A percentile compares a stretch with the other conserved stretches of the same genome.
Conservation (phyloP, 2,329 filamentous ascomycete genomes). For the Curvularia sp. region DNA sequence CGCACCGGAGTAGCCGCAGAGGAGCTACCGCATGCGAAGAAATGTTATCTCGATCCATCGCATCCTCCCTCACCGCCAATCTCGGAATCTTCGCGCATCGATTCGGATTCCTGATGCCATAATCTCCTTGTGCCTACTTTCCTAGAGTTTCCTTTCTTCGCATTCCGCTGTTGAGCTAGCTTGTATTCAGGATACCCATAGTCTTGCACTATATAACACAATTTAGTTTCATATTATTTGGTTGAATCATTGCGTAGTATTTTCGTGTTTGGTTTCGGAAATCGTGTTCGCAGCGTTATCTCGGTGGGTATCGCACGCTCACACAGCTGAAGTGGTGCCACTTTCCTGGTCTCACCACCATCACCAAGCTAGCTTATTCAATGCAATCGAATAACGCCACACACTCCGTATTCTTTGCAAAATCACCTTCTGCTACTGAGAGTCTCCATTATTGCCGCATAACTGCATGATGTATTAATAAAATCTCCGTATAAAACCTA, state of each 20-base stretch:
- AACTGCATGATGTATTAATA: not conserved
- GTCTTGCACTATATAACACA: not conserved
- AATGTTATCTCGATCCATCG: conserved; percentile 23
- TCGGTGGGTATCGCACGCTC: not conserved
- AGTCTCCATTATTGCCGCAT: not conserved
- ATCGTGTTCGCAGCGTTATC: not conserved
- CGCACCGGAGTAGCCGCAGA: conserved; percentile 27
- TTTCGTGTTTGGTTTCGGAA: not conserved
- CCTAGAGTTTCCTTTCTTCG: not conserved
- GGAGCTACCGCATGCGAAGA: conserved; percentile 27
- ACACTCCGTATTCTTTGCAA: not conserved
- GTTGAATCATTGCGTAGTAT: not conserved
- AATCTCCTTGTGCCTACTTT: not conserved
- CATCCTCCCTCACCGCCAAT: conserved; percentile 39
- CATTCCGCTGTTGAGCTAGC: not conserved
- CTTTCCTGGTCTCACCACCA: conserved; percentile 13
- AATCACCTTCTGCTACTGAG: not conserved
- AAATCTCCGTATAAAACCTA: conserved; percentile 2
- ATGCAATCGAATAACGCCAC: conserved; percentile 3
- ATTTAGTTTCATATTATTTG: not conserved
- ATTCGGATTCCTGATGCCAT: not conserved
- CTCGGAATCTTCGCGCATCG: conserved; percentile 28
- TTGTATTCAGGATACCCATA: conserved; percentile 2
- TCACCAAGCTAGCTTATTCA: conserved; percentile 1
- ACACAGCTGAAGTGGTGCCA: conserved; percentile 11